phyloP scores from a whole-genome alignment of 805 yeast species.

The Komagataella mondaviorum region DNA sequence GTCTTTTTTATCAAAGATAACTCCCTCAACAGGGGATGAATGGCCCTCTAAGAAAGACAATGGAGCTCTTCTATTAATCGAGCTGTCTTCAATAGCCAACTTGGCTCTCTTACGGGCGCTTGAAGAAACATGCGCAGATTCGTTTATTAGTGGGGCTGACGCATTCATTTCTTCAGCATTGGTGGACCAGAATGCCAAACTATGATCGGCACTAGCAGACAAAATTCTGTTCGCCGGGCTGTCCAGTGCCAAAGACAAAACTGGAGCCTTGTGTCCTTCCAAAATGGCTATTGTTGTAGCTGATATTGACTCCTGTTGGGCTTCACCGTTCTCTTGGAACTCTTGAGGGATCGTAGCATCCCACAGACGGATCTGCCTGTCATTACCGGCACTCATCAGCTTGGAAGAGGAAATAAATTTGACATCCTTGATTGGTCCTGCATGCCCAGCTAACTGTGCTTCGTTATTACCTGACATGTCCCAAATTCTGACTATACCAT shows the following conservation, averaged over 20 bases:
- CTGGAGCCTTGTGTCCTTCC: slow-evolving; percentile 84
- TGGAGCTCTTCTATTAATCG: slow-evolving; percentile 73
- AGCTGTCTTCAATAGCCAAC: slow-evolving; percentile 62
- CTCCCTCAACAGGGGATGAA: slow-evolving; percentile 76
- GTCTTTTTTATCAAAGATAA: slow-evolving; percentile 62
- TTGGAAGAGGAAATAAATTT: slow-evolving; percentile 66
- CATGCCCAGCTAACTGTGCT: slow-evolving; percentile 77
- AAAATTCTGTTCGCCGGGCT: slow-evolving; percentile 44
- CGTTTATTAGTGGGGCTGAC: slow-evolving; percentile 31
- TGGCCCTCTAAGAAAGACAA: slow-evolving; percentile 72
- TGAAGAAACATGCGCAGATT: slow-evolving; percentile 42
- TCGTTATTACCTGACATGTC: slow-evolving; percentile 68
- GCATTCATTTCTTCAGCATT: slow-evolving; percentile 69
- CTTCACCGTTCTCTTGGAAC: slow-evolving; percentile 20
- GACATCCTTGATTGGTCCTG: slow-evolving; percentile 75
- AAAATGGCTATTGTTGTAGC: slow-evolving; percentile 76
- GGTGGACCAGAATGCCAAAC: slow-evolving; percentile 83
- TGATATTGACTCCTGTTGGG: slow-evolving; percentile 26
- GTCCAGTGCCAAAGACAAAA: slow-evolving; percentile 61
- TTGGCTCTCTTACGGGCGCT: slow-evolving; percentile 84
- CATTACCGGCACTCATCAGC: slow-evolving; percentile 78
- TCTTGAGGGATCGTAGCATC: slow-evolving; percentile 32
- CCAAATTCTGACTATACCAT: slow-evolving; percentile 88
- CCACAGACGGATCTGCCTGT: slow-evolving; percentile 84
- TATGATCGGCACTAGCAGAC: slow-evolving; percentile 74